These are phyloP conservation scores for Acacia melanoxylon DNA, from an alignment of 306 rosid species.

Conservation along the genomic window DNA sequence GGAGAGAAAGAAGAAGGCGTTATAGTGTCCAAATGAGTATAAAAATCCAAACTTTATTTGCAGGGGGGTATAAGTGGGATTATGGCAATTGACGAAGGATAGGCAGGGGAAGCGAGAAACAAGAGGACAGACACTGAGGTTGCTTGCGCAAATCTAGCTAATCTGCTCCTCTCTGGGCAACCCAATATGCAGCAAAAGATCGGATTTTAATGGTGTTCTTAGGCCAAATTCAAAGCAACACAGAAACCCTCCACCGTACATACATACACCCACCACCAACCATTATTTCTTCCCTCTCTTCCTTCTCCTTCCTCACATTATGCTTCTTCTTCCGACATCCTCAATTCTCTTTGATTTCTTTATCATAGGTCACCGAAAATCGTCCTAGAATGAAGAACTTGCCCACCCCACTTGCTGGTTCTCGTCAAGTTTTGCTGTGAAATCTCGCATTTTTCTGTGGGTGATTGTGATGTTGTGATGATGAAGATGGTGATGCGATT, in stretches of 20 bases:
- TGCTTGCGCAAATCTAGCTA: conserved; percentile 96
- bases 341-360: conserved; percentile 23
- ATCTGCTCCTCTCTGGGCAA: conserved; percentile 55
- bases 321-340: background rate
- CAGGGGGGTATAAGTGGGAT: conserved; percentile 34
- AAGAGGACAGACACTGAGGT: conserved; percentile 46
- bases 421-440: background rate
- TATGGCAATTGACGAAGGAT: conserved; percentile 37
- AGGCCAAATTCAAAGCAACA: background rate
- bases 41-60: background rate
- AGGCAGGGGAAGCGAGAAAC: conserved; percentile 32
- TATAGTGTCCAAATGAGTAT: background rate
- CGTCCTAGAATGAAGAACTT: conserved; percentile 28
- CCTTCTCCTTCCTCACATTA: conserved; percentile 9
- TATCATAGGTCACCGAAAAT: conserved; percentile 17
- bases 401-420: conserved; percentile 19
- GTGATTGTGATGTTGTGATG: conserved; percentile 3
- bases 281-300: background rate
- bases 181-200: conserved; percentile 32
- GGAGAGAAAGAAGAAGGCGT: background rate
- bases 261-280: background rate
- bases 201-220: background rate
- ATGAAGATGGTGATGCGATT: conserved; percentile 25
- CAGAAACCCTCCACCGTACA: background rate
- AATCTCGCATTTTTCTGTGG: conserved; percentile 5